Percentiles rank a stretch among this genome's conserved stretches.
phyloP scores from a whole-genome alignment of 2,329 filamentous ascomycete genomes.

The Dendrostoma leiphaemia region DNA sequence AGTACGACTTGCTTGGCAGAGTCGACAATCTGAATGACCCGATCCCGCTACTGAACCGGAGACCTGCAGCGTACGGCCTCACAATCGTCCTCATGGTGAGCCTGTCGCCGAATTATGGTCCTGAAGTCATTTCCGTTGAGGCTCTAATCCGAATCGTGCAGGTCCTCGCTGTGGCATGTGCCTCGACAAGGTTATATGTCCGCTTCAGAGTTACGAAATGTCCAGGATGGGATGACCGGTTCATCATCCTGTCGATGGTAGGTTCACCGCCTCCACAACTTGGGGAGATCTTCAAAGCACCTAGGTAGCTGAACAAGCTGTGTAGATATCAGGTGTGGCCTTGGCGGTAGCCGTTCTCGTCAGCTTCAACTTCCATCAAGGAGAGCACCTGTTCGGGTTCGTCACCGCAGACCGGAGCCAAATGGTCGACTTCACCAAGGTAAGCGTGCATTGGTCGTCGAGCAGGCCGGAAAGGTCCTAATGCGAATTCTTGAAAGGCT shows the following conservation, averaged over 20 bases:
- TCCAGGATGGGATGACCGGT: conserved; percentile 17
- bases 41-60: not conserved
- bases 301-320: too few relatives aligned
- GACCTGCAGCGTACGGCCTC: not conserved
- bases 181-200: conserved; percentile 4
- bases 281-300: too few relatives aligned
- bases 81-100: not conserved
- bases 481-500: conserved; percentile 6
- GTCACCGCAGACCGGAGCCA: not conserved
- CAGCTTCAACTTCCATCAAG: conserved; percentile 1
- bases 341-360: not conserved
- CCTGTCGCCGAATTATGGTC: not conserved
- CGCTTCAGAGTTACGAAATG: conserved; percentile 10
- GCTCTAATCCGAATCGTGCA: not conserved
- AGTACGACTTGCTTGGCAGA: conserved; percentile 20
- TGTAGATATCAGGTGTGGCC: not conserved
- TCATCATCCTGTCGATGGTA: conserved; percentile 13
- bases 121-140: too few relatives aligned
- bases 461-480: not conserved
- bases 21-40: conserved; percentile 21
- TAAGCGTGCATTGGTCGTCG: not conserved
- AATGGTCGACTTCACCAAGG: conserved; percentile 4
- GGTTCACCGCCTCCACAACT: not conserved
- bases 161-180: not conserved
- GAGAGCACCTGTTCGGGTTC: conserved; percentile 8